phyloP scores from a whole-genome alignment of 2,329 filamentous ascomycete species.

The Plectosphaerella plurivora region DNA sequence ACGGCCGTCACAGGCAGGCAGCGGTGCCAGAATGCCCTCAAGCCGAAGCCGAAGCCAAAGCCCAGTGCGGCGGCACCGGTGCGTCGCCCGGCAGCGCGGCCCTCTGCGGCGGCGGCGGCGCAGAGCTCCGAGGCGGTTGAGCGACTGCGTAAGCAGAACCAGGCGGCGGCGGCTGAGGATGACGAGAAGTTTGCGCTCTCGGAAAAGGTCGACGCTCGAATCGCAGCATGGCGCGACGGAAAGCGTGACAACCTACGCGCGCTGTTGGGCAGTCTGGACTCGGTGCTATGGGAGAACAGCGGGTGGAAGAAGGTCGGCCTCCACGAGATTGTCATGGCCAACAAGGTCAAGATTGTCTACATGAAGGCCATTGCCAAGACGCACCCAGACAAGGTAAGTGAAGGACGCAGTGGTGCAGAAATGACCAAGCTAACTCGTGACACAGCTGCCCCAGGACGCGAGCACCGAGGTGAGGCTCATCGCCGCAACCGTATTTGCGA shows the following conservation, averaged over 20 bases:
- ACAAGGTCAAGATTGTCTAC: conserved; percentile 94
- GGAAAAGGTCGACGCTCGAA: conserved; percentile 77
- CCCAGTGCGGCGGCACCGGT: conserved; percentile 19
- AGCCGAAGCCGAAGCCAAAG: conserved; percentile 53
- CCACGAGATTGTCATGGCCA: conserved; percentile 86
- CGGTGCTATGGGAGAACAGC: conserved; percentile 84
- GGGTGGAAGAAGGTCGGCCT: conserved; percentile 97
- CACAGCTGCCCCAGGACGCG: conserved; percentile 59
- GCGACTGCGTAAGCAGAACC: conserved; percentile 76
- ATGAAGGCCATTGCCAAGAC: conserved; percentile 99
- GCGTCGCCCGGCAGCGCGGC: conserved; percentile 17
- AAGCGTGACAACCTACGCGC: conserved; percentile 92
- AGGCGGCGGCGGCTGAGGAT: conserved; percentile 79
- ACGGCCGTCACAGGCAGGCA: conserved; percentile 82
- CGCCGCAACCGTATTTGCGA: conserved; percentile 61
- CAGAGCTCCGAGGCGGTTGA: conserved; percentile 73
- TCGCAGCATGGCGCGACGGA: conserved; percentile 80
- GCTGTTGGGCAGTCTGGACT: conserved; percentile 79
- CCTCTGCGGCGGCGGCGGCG: conserved; percentile 34
- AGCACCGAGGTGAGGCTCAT: conserved; percentile 63
- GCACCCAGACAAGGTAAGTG: conserved; percentile 92
- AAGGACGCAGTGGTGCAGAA: background rate
- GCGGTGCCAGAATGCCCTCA: conserved; percentile 82
- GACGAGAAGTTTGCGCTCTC: conserved; percentile 88
- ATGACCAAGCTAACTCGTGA: background rate